Percentiles rank a stretch among this genome's conserved stretches.
These are phyloP conservation scores for Huntiella decipiens DNA, from an alignment of 2,329 filamentous ascomycete species.

Conservation along the genomic window DNA sequence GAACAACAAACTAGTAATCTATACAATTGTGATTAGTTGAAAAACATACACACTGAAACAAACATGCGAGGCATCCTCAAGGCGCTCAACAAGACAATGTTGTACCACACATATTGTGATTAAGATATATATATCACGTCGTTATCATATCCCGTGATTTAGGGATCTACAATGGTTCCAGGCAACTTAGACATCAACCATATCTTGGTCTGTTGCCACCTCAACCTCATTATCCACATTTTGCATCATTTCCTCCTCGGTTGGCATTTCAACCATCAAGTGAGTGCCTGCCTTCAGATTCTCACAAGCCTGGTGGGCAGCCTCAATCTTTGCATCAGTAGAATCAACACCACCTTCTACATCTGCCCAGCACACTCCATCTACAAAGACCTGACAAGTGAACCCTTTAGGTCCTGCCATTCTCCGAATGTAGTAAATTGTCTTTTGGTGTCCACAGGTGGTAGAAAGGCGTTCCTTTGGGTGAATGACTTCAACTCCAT, in stretches of 20 bases:
- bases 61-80: too few species aligned
- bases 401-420: slow-evolving; percentile 35
- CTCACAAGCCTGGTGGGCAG: slow-evolving; percentile 20
- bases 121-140: too few species aligned
- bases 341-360: slow-evolving; percentile 26
- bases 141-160: too few species aligned
- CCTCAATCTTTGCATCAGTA: slow-evolving; percentile 35
- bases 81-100: too few species aligned
- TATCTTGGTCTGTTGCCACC: too few species aligned
- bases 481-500: slow-evolving; percentile 37
- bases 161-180: too few species aligned
- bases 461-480: slow-evolving; percentile 35
- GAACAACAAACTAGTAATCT: too few species aligned
- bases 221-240: neutral
- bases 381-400: slow-evolving; percentile 32
- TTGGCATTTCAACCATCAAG: neutral
- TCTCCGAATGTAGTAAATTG: slow-evolving; percentile 40
- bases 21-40: too few species aligned
- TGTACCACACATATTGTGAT: too few species aligned
- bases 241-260: neutral
- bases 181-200: too few species aligned
- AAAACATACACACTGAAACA: too few species aligned
- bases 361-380: slow-evolving; percentile 25
- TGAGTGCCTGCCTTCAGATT: neutral
- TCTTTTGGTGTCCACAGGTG: neutral